A percentile compares a stretch with the other conserved stretches of the same genome.
These are phyloP conservation scores for Vanrija pseudolonga DNA, from an alignment of 1,284 basidiomycete genomes.

Conservation along the genomic window DNA sequence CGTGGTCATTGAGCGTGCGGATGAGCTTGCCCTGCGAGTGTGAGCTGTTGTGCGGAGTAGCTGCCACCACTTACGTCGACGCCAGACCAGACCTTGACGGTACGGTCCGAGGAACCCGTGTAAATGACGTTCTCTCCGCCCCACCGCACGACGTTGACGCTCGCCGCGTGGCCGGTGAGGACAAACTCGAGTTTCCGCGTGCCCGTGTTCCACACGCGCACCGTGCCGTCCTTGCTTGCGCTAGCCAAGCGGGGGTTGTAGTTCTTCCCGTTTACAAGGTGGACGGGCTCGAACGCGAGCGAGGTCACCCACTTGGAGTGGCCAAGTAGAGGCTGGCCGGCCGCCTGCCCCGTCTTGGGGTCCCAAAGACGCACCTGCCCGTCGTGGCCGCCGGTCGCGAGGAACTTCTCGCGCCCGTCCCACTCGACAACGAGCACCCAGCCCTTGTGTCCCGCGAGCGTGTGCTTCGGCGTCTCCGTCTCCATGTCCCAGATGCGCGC, in stretches of 20 bases:
- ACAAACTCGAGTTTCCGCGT: conserved; percentile 74
- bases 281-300: conserved; percentile 95
- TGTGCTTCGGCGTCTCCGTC: conserved; percentile 87
- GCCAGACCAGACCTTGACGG: conserved; percentile 90
- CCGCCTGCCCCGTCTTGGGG: conserved; percentile 75
- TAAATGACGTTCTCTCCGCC: conserved; percentile 87
- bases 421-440: conserved; percentile 98
- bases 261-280: conserved; percentile 61
- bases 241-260: conserved; percentile 80
- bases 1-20: conserved; percentile 82
- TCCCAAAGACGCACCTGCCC: conserved; percentile 88
- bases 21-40: conserved; percentile 54
- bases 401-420: conserved; percentile 83
- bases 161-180: conserved; percentile 88
- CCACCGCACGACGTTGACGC: conserved; percentile 94
- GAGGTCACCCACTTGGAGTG: conserved; percentile 97
- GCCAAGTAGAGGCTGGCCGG: conserved; percentile 80
- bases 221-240: conserved; percentile 92
- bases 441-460: conserved; percentile 80
- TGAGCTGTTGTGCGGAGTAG: background rate
- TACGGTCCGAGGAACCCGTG: conserved; percentile 90
- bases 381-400: conserved; percentile 89
- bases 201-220: conserved; percentile 82
- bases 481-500: conserved; percentile 92
- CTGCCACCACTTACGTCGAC: conserved; percentile 60